Evolutionary conservation across 805 yeast species (phyloP), one percentile per base, ranked within the genome.

Genomic region (Candida adriatica): DNA sequence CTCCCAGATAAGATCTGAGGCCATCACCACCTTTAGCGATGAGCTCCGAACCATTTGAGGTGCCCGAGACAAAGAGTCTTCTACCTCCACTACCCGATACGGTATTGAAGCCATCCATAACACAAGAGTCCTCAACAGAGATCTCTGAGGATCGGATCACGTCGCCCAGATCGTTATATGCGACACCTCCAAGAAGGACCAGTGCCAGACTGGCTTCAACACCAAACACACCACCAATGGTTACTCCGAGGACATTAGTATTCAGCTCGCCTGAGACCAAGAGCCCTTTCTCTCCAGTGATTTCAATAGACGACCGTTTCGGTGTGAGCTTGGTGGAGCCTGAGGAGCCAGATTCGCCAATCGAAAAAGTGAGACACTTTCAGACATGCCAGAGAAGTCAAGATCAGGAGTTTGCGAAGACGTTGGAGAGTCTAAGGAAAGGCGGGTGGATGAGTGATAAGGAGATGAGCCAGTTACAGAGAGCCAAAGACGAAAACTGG

Each of bases 391-490:
- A 46, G 28, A 27, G 29, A 18, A 26, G 34, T 13, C 51, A 48
- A 30, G 38, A 39, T 11, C 16, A 21, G 6, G 53, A 45, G 38
- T 27, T 45, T 19, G 38, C 40, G 8, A 38, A 41, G 25, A 47
- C 44, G 13, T 38, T 34, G 13, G 37, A 33, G 14, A 34, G 39
- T 22, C 25, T 48, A 10, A 37, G 37, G 28, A 31, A 34, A n/a
- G 35, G 51, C 33, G 53, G 53, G 5, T 48, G 53, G 53, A 36
- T 47, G 46, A 46, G 44, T 17, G 38, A 37, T 13, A 31, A 24
- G 13, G 51, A 48, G 29, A 13, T 45, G 1, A 9, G n/a, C 7
- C 36, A 39, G 18, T 18, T 48, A 6, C 44, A 45, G 21, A 29
- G 24, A 7, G 41, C 51, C 8, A 41, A 42, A 15, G 31, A 27